Percentiles rank a stretch among this genome's conserved stretches.
These are phyloP conservation scores for Trypanosoma caninum DNA, from an alignment of 208 protist genomes.

Conservation along the genomic window DNA sequence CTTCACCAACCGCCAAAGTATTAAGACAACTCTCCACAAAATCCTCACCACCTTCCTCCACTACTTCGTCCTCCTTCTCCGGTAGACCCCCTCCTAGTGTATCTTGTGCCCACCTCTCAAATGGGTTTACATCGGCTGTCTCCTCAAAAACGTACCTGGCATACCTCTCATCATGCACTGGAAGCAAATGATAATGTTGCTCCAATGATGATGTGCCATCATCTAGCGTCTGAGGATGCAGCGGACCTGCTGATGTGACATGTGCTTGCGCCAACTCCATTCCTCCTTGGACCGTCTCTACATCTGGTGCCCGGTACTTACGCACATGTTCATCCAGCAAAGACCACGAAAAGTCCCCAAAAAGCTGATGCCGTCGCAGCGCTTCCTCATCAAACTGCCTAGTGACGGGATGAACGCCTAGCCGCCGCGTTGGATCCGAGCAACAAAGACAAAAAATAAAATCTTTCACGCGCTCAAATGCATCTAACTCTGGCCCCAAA, in stretches of 20 bases:
- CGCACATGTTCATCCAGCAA: slow-evolving; percentile 47
- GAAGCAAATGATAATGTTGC: slow-evolving; percentile 42
- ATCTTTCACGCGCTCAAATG: slow-evolving; percentile 55
- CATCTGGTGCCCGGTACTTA: slow-evolving; percentile 26
- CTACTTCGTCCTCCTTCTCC: background rate
- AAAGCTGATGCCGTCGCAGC: slow-evolving; percentile 60
- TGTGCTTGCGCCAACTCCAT: background rate
- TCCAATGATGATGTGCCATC: slow-evolving; percentile 46
- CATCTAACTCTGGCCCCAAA: slow-evolving; percentile 27
- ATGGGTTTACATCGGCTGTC: slow-evolving; percentile 78
- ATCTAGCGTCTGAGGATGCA: slow-evolving; percentile 10
- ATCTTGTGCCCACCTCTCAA: slow-evolving; percentile 45
- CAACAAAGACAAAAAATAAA: slow-evolving; percentile 63
- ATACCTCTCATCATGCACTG: slow-evolving; percentile 60
- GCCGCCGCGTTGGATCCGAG: slow-evolving; percentile 58
- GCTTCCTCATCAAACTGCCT: slow-evolving; percentile 53
- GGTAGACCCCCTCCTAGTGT: background rate
- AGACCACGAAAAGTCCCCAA: slow-evolving; percentile 68
- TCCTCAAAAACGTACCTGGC: slow-evolving; percentile 76
- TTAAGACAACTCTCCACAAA: background rate
- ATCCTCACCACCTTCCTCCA: background rate
- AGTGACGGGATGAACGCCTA: slow-evolving; percentile 62
- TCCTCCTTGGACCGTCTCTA: background rate
- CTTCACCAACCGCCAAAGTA: background rate
- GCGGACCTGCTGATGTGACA: background rate